These are phyloP conservation scores for Pestalotiopsis sp. DNA, from an alignment of 2,329 filamentous ascomycete species.

Conservation along the genomic window DNA sequence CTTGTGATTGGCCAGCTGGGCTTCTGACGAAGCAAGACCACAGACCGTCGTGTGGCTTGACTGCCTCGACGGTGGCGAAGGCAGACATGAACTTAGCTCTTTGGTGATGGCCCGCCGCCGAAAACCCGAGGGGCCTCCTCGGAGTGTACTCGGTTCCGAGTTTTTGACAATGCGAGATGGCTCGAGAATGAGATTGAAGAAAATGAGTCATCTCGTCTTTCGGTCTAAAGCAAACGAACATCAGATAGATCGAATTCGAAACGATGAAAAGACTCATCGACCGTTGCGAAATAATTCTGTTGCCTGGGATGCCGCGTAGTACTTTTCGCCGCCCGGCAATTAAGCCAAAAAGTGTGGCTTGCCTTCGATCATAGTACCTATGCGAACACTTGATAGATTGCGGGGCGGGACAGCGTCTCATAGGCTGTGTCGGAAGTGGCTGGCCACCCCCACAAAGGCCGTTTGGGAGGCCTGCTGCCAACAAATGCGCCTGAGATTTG, in stretches of 20 bases:
- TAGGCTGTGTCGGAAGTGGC: not conserved
- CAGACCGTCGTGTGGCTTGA: slow-evolving; percentile 3
- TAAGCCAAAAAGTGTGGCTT: not conserved
- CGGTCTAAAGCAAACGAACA: not conserved
- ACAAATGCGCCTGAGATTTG: not conserved
- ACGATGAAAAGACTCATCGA: not conserved
- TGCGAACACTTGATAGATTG: not conserved
- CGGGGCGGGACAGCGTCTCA: not conserved
- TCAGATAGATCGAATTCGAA: not conserved
- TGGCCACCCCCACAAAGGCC: not conserved
- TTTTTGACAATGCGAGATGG: not conserved
- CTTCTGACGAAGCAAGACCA: not conserved
- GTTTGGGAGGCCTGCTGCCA: not conserved
- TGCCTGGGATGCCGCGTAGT: not conserved
- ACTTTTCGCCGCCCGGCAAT: not conserved
- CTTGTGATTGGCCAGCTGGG: slow-evolving; percentile 1
- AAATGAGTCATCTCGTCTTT: not conserved
- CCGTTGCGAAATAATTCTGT: not conserved
- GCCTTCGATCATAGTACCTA: not conserved
- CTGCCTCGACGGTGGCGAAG: slow-evolving; percentile 1
- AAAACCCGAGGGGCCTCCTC: not conserved
- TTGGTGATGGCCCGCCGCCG: not conserved
- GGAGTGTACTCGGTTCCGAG: slow-evolving; percentile 12
- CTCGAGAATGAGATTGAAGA: not conserved
- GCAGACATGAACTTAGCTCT: not conserved